Percentiles rank a stretch among this genome's conserved stretches.
Evolutionary conservation across 176 grass and related monocot species (phyloP).

Genomic region (Thinopyrum elongatum): DNA sequence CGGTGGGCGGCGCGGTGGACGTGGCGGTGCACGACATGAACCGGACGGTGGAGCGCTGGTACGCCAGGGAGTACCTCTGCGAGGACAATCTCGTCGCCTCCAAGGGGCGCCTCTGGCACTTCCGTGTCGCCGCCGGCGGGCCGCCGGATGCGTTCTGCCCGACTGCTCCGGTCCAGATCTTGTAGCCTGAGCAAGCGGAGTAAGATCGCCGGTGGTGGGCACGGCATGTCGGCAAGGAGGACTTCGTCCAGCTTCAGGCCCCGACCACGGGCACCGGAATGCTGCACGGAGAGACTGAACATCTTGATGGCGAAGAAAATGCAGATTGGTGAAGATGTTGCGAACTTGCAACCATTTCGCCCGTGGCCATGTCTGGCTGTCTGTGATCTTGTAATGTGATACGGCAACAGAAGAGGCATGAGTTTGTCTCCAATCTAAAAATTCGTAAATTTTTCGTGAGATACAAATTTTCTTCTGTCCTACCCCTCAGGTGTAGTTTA

Average conservation of each 20-base stretch:
- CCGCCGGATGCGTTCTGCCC: conserved; percentile 41
- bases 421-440: too few relatives aligned
- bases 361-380: not conserved
- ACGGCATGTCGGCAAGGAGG: not conserved
- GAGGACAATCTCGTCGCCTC: conserved; percentile 9
- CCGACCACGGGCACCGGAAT: not conserved
- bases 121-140: conserved; percentile 34
- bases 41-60: conserved; percentile 70
- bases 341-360: not conserved
- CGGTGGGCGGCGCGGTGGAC: conserved; percentile 28
- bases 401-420: too few relatives aligned
- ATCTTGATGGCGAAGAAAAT: not conserved
- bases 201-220: not conserved
- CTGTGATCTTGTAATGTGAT: not conserved
- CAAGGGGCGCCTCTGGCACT: conserved; percentile 81
- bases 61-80: conserved; percentile 83
- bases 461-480: too few relatives aligned
- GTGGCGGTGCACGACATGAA: conserved; percentile 76
- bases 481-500: too few relatives aligned
- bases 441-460: too few relatives aligned
- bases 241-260: not conserved
- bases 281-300: not conserved
- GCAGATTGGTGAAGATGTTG: not conserved
- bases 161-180: conserved; percentile 3
- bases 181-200: conserved; percentile 1